Percentiles rank a stretch among this genome's conserved stretches.
These are phyloP conservation scores for Domatiomyces catenatus DNA, from an alignment of 2,329 filamentous ascomycete species.

Conservation along the genomic window DNA sequence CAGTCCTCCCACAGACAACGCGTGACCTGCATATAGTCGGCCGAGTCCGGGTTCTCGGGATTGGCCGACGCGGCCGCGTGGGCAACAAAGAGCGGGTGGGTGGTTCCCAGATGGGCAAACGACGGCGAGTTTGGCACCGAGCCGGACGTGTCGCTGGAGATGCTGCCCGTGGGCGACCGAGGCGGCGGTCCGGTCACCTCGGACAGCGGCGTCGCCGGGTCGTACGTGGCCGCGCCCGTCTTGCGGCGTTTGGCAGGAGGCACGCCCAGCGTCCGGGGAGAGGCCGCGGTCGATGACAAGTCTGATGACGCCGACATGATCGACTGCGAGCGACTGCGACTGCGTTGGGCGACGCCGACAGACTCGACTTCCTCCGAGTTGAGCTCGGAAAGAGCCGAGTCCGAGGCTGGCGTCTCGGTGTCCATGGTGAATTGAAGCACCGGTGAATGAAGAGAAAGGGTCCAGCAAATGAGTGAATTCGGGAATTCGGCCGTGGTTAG, in stretches of 20 bases:
- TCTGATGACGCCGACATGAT: constrained; percentile 20
- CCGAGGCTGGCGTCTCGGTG: constrained; percentile 31
- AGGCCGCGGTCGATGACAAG: constrained; percentile 12
- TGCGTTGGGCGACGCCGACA: constrained; percentile 36
- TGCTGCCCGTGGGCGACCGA: constrained; percentile 45
- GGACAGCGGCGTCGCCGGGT: constrained; percentile 37
- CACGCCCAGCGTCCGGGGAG: constrained; percentile 21
- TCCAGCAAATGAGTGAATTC: no score
- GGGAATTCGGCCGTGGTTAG: neutral
- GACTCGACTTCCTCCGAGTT: constrained; percentile 49
- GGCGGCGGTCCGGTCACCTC: constrained; percentile 19
- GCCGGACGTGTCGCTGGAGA: constrained; percentile 82
- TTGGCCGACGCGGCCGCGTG: constrained; percentile 21
- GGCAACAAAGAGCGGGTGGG: constrained; percentile 21
- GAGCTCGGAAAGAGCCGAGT: constrained; percentile 49
- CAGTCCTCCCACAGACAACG: constrained; percentile 67
- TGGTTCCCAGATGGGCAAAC: constrained; percentile 40
- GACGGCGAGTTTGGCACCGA: constrained; percentile 60
- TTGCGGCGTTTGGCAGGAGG: constrained; percentile 35
- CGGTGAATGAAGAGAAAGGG: neutral
- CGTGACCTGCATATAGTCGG: constrained; percentile 45
- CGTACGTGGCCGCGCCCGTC: constrained; percentile 29
- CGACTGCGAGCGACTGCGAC: constrained; percentile 31
- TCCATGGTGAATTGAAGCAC: constrained; percentile 19
- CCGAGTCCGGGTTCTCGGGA: constrained; percentile 16